A percentile compares a stretch with the other conserved stretches of the same genome.
Evolutionary conservation across 371 early-diverging fungal species (phyloP).

Genomic region (Aphelidium insulamus): DNA sequence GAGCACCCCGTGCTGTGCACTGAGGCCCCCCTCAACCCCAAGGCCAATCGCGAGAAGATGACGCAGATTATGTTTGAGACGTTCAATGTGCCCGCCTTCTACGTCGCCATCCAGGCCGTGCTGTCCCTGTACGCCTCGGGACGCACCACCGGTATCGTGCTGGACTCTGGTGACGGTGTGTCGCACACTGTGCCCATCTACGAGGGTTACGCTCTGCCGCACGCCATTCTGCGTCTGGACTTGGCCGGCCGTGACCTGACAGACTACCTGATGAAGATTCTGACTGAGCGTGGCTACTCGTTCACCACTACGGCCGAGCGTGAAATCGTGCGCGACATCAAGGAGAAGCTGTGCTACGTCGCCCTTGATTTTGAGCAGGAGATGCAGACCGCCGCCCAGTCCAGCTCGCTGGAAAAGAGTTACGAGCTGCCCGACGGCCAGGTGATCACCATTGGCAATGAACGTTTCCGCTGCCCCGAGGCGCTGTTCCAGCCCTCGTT

Average conservation of each 20-base stretch:
- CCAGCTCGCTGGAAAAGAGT: conserved; percentile 82
- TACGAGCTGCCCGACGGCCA: conserved; percentile 99
- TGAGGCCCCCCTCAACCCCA: conserved; percentile 99
- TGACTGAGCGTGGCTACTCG: conserved; percentile 96
- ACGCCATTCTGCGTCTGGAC: conserved; percentile 96
- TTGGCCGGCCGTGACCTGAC: conserved; percentile 95
- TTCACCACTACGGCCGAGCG: conserved; percentile 98
- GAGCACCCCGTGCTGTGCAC: conserved; percentile 98
- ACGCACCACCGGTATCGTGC: conserved; percentile 99
- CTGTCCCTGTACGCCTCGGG: conserved; percentile 95
- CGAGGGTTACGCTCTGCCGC: conserved; percentile 98
- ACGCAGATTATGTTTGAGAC: conserved; percentile 99
- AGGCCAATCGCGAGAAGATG: conserved; percentile 99
- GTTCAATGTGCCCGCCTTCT: conserved; percentile 97
- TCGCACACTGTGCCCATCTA: conserved; percentile 99
- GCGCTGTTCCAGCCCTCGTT: conserved; percentile 96
- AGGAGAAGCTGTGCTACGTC: conserved; percentile 99
- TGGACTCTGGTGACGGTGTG: conserved; percentile 99
- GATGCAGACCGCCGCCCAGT: conserved; percentile 80
- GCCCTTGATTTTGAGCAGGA: conserved; percentile 97
- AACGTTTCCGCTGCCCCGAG: conserved; percentile 97
- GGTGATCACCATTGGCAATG: conserved; percentile 93
- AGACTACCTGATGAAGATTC: conserved; percentile 85
- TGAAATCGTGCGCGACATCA: conserved; percentile 99
- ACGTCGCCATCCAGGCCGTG: conserved; percentile 98